Evolutionary conservation across 176 grass and related monocot species (phyloP).

Genomic region (Raddia distichophylla): DNA sequence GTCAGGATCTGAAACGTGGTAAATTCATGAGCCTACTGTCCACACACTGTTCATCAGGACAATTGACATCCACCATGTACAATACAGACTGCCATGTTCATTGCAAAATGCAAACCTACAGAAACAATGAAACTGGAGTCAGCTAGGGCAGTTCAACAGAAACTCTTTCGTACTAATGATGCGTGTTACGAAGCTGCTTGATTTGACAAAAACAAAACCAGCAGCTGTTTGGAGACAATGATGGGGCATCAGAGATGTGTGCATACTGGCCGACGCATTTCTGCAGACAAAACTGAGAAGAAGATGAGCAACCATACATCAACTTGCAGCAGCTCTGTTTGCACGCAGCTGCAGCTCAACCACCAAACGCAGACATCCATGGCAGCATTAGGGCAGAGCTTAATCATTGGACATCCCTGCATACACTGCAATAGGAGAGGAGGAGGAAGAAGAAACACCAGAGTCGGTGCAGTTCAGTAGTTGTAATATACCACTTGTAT

Average conservation of each 20-base stretch:
- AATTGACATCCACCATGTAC: slow-evolving; percentile 7
- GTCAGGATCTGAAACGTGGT: neutral
- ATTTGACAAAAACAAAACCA: neutral
- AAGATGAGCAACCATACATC: slow-evolving; percentile 6
- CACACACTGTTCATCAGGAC: neutral
- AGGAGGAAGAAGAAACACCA: neutral
- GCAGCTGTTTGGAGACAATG: neutral
- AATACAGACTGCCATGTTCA: neutral
- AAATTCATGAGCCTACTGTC: neutral
- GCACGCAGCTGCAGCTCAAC: slow-evolving; percentile 39
- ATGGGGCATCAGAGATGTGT: slow-evolving; percentile 15
- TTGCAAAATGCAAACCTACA: neutral
- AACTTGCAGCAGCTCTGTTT: slow-evolving; percentile 4
- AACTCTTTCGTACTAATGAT: neutral
- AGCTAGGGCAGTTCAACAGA: neutral
- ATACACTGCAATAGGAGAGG: neutral
- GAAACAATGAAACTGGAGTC: neutral
- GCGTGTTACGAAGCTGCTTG: neutral
- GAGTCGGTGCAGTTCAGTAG: slow-evolving; percentile 24
- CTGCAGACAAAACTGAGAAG: neutral
- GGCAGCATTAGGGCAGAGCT: slow-evolving; percentile 29
- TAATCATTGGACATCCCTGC: slow-evolving; percentile 41
- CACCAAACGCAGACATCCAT: slow-evolving; percentile 29
- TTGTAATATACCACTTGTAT: slow-evolving; percentile 18
- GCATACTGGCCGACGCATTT: slow-evolving; percentile 9